Base-by-base conservation (phyloP, 2,329 filamentous ascomycete species). In the Fusarium pseudoanthophilum region DNA sequence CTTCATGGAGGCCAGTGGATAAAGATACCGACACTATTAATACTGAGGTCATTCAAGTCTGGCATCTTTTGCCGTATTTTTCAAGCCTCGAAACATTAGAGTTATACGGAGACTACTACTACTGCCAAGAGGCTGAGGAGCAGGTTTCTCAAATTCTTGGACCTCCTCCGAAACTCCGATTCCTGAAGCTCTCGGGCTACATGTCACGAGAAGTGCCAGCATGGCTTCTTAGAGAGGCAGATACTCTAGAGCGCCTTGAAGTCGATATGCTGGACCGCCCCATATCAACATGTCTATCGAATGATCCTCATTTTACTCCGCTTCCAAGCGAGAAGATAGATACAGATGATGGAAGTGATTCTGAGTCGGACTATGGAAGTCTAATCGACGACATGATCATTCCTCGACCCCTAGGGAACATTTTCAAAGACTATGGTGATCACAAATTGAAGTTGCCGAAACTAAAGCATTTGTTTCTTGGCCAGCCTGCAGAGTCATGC, bases 181-280 rank as follows among this genome's bases (percentile, higher is more conserved):
- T 69, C 11, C 51, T 39, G 2, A 75, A 73, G 21, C 46, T 76
- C 2, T 32, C 37, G 7, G 72, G 66, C 0, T 73, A 69, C 16
- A 39, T 76, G 9, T 70, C 74, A 1, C 30, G 28, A 1, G 26
- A 32, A 8, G 37, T 76, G 1, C 53, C 72, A 7, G 20, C 42
- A 13, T 76, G 74, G 74, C 28, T 65, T 2, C 28, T 76, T 4
- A 40, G 9, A 24, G 43, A 37, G 0, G 36, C 40, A 5, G 42
- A 61, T 4, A 69, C 53, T 1, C 32, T 76, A 0, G 69, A 76
- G 5, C 66, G 74, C 0, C 4, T 76, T 0, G 72, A 76, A 37
- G 59, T 76, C 2, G 62, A 56, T 18, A 72, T 76, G 67, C 4
- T 76, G 4, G 74, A 75, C 16, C 58, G 65, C 2, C 55, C 60